A percentile compares a stretch with the other conserved stretches of the same genome.
Conservation (phyloP, 805 yeast genomes). For the Kodamaea laetipori region DNA sequence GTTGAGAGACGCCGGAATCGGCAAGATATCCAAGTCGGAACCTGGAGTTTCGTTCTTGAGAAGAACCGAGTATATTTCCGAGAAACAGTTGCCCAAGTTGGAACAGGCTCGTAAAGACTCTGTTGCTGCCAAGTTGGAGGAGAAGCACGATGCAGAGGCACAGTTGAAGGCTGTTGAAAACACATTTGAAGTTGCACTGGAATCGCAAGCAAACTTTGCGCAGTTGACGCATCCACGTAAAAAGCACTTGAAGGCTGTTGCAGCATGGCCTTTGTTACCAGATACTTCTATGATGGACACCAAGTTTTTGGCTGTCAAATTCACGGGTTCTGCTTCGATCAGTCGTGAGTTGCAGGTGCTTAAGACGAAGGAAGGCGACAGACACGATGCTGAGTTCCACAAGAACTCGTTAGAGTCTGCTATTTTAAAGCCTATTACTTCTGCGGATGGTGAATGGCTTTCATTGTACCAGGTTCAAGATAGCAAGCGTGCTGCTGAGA, state of each 20-base stretch:
- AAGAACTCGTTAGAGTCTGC: conserved; percentile 53
- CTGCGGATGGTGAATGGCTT: conserved; percentile 78
- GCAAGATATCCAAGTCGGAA: conserved; percentile 42
- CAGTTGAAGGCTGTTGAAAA: conserved; percentile 73
- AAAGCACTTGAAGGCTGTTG: conserved; percentile 70
- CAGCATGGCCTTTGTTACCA: conserved; percentile 80
- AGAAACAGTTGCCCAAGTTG: conserved; percentile 44
- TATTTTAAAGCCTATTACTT: conserved; percentile 70
- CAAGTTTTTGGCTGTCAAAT: conserved; percentile 63
- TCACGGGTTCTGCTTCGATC: conserved; percentile 58
- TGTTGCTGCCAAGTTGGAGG: conserved; percentile 20
- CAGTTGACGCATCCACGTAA: conserved; percentile 76
- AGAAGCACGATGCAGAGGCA: conserved; percentile 53
- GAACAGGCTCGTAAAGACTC: conserved; percentile 22
- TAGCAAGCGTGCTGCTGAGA: conserved; percentile 23
- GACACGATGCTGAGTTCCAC: conserved; percentile 34
- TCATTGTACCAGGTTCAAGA: conserved; percentile 47
- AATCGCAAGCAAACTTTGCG: conserved; percentile 40
- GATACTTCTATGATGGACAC: conserved; percentile 91
- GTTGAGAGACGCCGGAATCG: conserved; percentile 74
- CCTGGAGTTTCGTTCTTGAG: conserved; percentile 79
- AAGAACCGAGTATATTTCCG: conserved; percentile 90
- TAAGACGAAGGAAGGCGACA: conserved; percentile 30
- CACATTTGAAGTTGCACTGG: conserved; percentile 67
- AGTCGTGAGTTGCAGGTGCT: conserved; percentile 36